Evolutionary conservation across 176 grass and related monocot genomes (phyloP).

Genomic region (Calamus simplicifolius): DNA sequence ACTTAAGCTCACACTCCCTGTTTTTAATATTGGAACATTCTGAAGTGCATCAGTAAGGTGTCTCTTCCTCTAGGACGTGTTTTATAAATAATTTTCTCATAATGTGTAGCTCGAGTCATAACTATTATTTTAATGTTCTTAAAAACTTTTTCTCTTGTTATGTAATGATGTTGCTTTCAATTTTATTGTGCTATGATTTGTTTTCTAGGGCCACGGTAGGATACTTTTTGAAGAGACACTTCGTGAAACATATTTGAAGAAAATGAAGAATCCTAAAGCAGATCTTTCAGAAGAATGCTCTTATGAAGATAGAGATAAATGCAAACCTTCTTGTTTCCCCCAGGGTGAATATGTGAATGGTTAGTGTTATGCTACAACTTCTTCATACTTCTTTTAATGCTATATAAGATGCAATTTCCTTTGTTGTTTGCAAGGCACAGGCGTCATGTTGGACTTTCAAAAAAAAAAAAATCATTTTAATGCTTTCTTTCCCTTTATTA

Average conservation of each 20-base stretch:
- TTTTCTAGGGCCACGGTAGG: constrained; percentile 59
- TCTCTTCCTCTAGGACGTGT: not conserved
- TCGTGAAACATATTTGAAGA: constrained; percentile 61
- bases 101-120: too few species aligned
- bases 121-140: too few species aligned
- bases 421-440: too few species aligned
- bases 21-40: constrained; percentile 88
- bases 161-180: not conserved
- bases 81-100: not conserved
- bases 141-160: not conserved
- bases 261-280: constrained; percentile 74
- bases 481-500: too few species aligned
- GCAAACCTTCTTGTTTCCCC: constrained; percentile 66
- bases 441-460: too few species aligned
- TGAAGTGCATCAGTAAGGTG: constrained; percentile 99
- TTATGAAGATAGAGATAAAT: constrained; percentile 87
- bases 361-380: constrained; percentile 8
- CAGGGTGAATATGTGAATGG: constrained; percentile 73
- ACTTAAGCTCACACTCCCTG: constrained; percentile 79
- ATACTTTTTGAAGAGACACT: constrained; percentile 65
- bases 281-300: constrained; percentile 47
- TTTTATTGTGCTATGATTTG: constrained; percentile 2
- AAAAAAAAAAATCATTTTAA: too few species aligned
- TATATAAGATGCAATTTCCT: too few species aligned
- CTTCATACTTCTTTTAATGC: too few species aligned